Conservation (phyloP, 2,329 filamentous ascomycete species). For the Lizonia empirigonia region DNA sequence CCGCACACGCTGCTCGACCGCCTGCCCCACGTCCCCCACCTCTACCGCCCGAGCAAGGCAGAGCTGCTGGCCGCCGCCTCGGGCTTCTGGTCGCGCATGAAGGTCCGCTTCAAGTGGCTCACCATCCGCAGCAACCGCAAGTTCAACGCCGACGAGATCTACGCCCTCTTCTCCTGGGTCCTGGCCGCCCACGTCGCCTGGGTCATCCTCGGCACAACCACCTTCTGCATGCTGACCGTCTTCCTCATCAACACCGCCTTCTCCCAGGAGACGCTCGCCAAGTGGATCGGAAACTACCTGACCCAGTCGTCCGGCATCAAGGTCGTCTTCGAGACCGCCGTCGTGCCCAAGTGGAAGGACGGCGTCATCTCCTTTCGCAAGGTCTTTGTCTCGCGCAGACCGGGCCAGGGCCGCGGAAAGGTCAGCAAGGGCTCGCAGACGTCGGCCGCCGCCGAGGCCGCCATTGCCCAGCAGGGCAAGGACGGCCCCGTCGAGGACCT, state of each 20-base stretch:
- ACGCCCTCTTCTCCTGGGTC: conserved; percentile 94
- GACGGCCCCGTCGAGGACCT: conserved; percentile 29
- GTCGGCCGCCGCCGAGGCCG: conserved; percentile 82
- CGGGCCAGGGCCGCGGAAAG: conserved; percentile 78
- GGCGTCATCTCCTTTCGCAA: conserved; percentile 97
- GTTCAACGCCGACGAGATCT: conserved; percentile 96
- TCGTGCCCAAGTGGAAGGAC: conserved; percentile 93
- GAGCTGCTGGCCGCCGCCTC: conserved; percentile 90
- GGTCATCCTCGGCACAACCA: conserved; percentile 96
- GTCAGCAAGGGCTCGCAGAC: conserved; percentile 91
- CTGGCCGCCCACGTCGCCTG: conserved; percentile 91
- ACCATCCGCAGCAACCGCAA: conserved; percentile 92
- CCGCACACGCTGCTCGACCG: conserved; percentile 58
- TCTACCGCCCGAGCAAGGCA: conserved; percentile 86
- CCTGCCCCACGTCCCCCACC: conserved; percentile 64
- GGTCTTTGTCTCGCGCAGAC: conserved; percentile 90
- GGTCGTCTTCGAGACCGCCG: conserved; percentile 95
- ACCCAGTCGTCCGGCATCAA: conserved; percentile 92
- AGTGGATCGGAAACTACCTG: conserved; percentile 93
- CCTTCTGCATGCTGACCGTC: conserved; percentile 91
- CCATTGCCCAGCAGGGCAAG: conserved; percentile 60
- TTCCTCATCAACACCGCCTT: conserved; percentile 94
- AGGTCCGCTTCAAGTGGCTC: conserved; percentile 96
- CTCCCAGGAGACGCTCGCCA: conserved; percentile 92
- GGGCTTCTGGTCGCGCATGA: conserved; percentile 88